Conservation (phyloP, 148 eudicot genomes). For the Chenopodium berlandieri region DNA sequence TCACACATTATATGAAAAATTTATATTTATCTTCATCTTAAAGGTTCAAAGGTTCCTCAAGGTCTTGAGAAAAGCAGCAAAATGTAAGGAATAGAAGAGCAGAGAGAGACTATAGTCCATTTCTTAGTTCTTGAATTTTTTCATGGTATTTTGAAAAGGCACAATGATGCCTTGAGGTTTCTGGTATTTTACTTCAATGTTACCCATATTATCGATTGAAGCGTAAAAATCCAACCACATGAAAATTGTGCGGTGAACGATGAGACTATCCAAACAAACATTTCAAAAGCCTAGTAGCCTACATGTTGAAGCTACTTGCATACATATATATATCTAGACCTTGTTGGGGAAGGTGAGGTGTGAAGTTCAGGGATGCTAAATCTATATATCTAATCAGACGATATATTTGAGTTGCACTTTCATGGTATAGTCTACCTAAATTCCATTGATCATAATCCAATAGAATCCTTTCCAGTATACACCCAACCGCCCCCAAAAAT, state of each 20-base stretch:
- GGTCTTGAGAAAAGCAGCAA: neutral
- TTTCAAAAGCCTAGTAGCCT: neutral
- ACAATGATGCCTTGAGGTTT: neutral
- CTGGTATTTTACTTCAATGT: neutral
- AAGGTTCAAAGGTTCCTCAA: neutral
- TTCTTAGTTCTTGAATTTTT: neutral
- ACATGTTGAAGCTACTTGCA: neutral
- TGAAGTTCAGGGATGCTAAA: too few species aligned
- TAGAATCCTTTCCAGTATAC: neutral
- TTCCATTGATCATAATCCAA: too few species aligned
- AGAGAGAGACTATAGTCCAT: neutral
- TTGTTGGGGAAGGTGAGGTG: too few species aligned
- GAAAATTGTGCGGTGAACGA: neutral
- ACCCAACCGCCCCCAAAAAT: neutral
- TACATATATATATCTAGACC: too few species aligned
- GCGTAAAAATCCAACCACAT: neutral
- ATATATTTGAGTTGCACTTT: too few species aligned
- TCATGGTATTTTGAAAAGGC: neutral
- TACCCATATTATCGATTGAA: neutral
- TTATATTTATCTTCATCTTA: neutral
- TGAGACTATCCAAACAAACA: neutral
- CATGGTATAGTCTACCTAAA: too few species aligned
- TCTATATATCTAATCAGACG: too few species aligned
- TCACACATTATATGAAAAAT: neutral
- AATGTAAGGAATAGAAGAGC: neutral